A percentile compares a stretch with the other conserved stretches of the same genome.
Conservation (phyloP, 2,329 filamentous ascomycete species). For the Pseudomassariella vexata region DNA sequence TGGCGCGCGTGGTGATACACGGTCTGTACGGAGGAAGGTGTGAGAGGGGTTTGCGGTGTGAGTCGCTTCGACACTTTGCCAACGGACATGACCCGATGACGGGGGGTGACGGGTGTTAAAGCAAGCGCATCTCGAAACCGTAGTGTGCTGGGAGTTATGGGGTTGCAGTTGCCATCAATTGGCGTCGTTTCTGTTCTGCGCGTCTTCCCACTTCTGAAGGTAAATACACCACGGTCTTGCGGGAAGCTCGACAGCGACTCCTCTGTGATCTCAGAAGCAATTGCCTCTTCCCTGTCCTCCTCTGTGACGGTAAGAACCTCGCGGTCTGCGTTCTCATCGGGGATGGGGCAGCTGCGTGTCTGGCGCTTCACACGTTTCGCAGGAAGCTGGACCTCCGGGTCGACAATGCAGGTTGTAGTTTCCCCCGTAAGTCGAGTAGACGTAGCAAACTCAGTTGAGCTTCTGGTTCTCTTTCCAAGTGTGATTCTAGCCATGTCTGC, state of each 20-base stretch:
- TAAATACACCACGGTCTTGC: no score
- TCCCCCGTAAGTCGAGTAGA: constrained; percentile 1
- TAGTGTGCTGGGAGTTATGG: constrained; percentile 66
- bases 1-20: constrained; percentile 85
- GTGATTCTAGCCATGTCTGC: constrained; percentile 5
- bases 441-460: constrained; percentile 29
- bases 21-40: constrained; percentile 63
- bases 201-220: no score
- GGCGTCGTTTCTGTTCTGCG: neutral
- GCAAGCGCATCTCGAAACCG: constrained; percentile 74
- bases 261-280: constrained; percentile 30
- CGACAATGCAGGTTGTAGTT: constrained; percentile 13
- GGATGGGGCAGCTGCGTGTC: constrained; percentile 37
- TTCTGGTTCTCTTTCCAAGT: constrained; percentile 38
- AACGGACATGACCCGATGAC: constrained; percentile 73
- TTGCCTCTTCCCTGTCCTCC: constrained; percentile 37
- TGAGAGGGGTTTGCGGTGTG: constrained; percentile 70
- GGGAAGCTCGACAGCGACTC: constrained; percentile 16
- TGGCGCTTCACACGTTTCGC: constrained; percentile 41
- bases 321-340: constrained; percentile 65
- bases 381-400: constrained; percentile 26
- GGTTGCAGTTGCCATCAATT: constrained; percentile 30
- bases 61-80: constrained; percentile 71
- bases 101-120: constrained; percentile 69
- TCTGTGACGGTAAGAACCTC: constrained; percentile 31